phyloP scores from a whole-genome alignment of 73 alveolate species.

The Loxodes magnus region DNA sequence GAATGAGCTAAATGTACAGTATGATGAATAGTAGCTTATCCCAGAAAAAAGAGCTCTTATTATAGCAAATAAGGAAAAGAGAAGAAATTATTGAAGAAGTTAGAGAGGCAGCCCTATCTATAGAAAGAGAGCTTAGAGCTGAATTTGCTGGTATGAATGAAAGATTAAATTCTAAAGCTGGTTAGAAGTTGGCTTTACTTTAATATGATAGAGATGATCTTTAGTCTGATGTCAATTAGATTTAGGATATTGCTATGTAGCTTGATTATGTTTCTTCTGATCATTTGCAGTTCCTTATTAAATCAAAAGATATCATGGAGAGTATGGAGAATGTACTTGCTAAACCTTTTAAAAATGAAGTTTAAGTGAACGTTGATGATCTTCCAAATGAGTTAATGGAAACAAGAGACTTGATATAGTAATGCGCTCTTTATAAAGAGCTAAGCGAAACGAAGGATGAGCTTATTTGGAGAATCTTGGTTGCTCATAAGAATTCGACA shows the following conservation, averaged over 20 bases:
- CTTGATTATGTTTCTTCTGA: not conserved
- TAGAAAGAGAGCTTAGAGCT: slow-evolving; percentile 4
- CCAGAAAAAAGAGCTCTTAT: not conserved
- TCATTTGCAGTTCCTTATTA: not conserved
- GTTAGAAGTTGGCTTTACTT: slow-evolving; percentile 6
- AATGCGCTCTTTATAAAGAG: not conserved
- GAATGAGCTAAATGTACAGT: not conserved
- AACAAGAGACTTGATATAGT: not conserved
- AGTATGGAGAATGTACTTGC: not conserved
- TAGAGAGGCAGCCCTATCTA: not conserved
- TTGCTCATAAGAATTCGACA: slow-evolving; percentile 1
- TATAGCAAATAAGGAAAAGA: not conserved
- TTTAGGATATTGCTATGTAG: not conserved
- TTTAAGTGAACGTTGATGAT: not conserved
- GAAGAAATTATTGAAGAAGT: not conserved
- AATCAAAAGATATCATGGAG: not conserved
- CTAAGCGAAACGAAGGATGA: slow-evolving; percentile 6
- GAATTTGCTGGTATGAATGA: slow-evolving; percentile 14
- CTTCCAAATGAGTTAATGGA: slow-evolving; percentile 2
- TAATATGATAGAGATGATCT: slow-evolving; percentile 1
- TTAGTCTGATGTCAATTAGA: slow-evolving; percentile 3
- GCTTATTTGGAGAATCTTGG: slow-evolving; percentile 1
- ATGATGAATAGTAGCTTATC: not conserved
- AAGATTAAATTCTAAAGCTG: slow-evolving; percentile 7
- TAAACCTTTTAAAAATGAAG: slow-evolving; percentile 7